phyloP scores from a whole-genome alignment of 208 protist species.

The Leishmania martiniquensis region DNA sequence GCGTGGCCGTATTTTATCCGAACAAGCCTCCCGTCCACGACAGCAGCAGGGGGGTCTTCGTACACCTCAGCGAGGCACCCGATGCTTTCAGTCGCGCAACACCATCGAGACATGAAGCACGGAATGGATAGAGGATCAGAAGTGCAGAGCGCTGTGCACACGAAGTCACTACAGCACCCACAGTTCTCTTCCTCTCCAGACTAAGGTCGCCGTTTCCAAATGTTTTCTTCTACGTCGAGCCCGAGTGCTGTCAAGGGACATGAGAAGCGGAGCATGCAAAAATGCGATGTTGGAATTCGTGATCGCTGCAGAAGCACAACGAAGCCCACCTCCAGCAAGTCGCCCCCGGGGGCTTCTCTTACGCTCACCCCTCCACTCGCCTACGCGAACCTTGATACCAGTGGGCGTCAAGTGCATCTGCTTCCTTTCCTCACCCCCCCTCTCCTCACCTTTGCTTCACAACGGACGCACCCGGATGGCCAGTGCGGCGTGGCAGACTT shows the following conservation, averaged over 20 bases:
- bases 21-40: neutral
- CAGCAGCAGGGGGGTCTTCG: neutral
- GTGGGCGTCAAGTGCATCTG: neutral
- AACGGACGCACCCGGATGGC: too few species aligned
- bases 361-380: neutral
- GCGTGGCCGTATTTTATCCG: neutral
- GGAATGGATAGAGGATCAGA: neutral
- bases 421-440: neutral
- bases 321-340: neutral
- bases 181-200: neutral
- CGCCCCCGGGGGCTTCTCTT: neutral
- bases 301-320: neutral
- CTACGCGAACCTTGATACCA: neutral
- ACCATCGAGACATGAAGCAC: neutral
- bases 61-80: neutral
- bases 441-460: neutral
- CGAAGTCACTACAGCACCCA: neutral
- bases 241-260: neutral
- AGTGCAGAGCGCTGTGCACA: neutral
- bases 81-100: neutral
- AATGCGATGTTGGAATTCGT: neutral
- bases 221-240: neutral
- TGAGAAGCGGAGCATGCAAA: neutral
- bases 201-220: neutral
- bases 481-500: neutral